A percentile compares a stretch with the other conserved stretches of the same genome.
Conservation (phyloP, 2,329 filamentous ascomycete species). For the Fusarium sp. region DNA sequence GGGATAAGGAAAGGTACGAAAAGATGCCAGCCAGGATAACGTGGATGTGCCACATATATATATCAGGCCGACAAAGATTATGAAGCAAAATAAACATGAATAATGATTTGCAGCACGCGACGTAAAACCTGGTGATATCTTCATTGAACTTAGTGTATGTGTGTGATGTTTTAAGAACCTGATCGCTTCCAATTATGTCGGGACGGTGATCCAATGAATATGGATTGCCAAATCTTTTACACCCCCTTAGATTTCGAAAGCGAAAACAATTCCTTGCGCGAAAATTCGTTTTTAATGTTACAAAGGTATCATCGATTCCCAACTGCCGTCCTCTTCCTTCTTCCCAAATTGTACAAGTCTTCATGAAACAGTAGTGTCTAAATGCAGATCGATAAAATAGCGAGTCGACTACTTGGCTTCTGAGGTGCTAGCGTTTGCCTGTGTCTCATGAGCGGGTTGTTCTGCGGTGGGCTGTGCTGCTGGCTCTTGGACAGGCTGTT, state of each 20-base stretch:
- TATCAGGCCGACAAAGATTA: slow-evolving; percentile 10
- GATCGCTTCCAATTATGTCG: neutral
- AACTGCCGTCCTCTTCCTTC: neutral
- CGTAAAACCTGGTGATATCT: neutral
- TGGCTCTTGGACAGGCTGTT: slow-evolving; percentile 18
- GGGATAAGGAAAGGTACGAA: slow-evolving; percentile 9
- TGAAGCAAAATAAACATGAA: slow-evolving; percentile 12
- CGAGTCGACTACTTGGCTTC: slow-evolving; percentile 5
- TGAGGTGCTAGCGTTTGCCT: slow-evolving; percentile 11
- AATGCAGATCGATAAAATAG: neutral
- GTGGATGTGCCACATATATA: slow-evolving; percentile 12
- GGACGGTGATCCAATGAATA: neutral
- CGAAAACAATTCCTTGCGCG: too few relatives aligned
- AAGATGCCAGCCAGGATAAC: neutral
- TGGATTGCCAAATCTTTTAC: neutral
- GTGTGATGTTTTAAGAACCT: neutral
- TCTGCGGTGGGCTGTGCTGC: slow-evolving; percentile 13
- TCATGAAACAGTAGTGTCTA: neutral
- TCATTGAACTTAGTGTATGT: neutral
- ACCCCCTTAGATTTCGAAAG: slow-evolving; percentile 3
- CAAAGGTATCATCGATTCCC: slow-evolving; percentile 44
- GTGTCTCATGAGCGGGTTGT: slow-evolving; percentile 21
- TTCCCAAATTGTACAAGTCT: slow-evolving; percentile 9
- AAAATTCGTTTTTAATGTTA: slow-evolving; percentile 44
- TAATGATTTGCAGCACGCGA: neutral